Conservation (phyloP, 1,284 basidiomycete species). For the Sphaerobolus stellatus region DNA sequence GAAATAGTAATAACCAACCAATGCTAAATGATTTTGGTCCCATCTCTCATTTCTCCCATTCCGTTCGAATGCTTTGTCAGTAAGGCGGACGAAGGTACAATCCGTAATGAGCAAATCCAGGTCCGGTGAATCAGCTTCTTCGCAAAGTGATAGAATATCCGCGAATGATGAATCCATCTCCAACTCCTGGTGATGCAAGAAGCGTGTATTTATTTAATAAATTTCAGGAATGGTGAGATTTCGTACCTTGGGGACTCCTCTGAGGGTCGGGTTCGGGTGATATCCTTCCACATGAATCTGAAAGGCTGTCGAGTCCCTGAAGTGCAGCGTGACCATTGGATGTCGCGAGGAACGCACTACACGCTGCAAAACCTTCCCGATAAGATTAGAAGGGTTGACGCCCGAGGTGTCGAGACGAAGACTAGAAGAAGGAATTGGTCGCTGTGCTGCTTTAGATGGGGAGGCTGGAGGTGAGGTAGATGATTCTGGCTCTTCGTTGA, state of each 20-base stretch:
- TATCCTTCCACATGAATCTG: constrained; percentile 64
- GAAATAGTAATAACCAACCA: constrained; percentile 18
- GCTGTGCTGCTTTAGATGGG: constrained; percentile 18
- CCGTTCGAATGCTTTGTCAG: constrained; percentile 55
- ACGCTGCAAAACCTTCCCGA: constrained; percentile 51
- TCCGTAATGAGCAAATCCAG: constrained; percentile 47
- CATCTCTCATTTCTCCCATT: constrained; percentile 39
- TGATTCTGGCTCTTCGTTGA: constrained; percentile 1
- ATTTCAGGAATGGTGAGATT: not conserved
- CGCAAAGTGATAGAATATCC: constrained; percentile 39
- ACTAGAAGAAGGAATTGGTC: constrained; percentile 32
- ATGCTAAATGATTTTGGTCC: constrained; percentile 56
- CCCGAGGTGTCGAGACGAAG: constrained; percentile 41
- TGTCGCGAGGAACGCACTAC: constrained; percentile 53
- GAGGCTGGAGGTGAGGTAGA: constrained; percentile 26
- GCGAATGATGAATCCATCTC: constrained; percentile 52
- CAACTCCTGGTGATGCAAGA: constrained; percentile 29
- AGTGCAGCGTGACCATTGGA: constrained; percentile 55
- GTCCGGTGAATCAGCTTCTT: constrained; percentile 28
- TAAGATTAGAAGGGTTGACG: constrained; percentile 46
- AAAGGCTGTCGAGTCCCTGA: constrained; percentile 51
- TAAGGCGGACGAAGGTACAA: constrained; percentile 53
- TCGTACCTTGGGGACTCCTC: constrained; percentile 49
- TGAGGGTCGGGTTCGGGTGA: constrained; percentile 43
- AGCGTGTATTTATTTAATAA: not conserved